phyloP scores from a whole-genome alignment of 2,329 filamentous ascomycete genomes.

The Colletotrichum phormii region DNA sequence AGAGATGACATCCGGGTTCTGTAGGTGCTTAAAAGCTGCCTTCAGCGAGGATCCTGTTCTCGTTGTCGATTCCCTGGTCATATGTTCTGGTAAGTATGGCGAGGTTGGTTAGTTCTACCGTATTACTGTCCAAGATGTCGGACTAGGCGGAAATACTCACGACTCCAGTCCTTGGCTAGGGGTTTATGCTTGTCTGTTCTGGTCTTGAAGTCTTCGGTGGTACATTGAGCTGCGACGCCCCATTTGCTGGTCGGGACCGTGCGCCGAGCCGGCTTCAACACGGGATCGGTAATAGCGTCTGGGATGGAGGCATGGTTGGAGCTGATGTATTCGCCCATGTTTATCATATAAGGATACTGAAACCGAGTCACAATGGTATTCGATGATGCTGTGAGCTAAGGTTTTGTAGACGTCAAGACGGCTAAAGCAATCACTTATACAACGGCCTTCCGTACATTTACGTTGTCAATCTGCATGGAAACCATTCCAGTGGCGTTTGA shows the following conservation, averaged over 20 bases:
- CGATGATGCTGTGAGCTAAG: neutral
- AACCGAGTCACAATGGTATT: too few relatives aligned
- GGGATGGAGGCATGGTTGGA: neutral
- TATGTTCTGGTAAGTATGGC: neutral
- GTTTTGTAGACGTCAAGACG: neutral
- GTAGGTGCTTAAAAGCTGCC: slow-evolving; percentile 8
- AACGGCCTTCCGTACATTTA: neutral
- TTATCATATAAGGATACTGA: neutral
- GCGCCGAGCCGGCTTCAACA: neutral
- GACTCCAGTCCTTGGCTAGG: neutral
- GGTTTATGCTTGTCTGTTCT: neutral
- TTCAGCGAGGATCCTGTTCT: neutral
- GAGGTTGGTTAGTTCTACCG: neutral
- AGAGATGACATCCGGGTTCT: slow-evolving; percentile 5
- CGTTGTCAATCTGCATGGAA: neutral
- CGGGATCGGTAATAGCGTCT: neutral
- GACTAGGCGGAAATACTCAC: neutral
- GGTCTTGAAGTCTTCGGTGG: slow-evolving; percentile 10
- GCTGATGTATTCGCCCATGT: neutral
- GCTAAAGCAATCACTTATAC: neutral
- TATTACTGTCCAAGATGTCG: neutral
- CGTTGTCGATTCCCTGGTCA: neutral
- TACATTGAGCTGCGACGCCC: slow-evolving; percentile 6
- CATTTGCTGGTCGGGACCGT: neutral
- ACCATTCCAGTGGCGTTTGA: neutral